Conservation (phyloP, 345 rosid genomes). For the Arabidopsis arenosa region DNA sequence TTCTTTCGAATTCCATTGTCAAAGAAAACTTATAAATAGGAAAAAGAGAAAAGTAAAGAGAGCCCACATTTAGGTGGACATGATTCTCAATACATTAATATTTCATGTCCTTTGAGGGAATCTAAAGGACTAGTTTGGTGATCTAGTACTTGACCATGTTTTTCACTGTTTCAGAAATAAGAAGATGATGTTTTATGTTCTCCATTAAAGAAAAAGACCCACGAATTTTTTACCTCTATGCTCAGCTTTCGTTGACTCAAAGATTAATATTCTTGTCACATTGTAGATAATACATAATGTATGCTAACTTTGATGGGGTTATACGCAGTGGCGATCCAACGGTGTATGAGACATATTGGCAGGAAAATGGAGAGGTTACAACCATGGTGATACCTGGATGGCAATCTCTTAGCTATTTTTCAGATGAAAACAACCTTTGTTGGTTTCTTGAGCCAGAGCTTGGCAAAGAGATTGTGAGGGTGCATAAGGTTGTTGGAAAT, state of each 20-base stretch:
- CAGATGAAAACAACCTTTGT: constrained; percentile 67
- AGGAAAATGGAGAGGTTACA: constrained; percentile 65
- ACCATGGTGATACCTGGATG: constrained; percentile 82
- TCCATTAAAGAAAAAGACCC: constrained; percentile 17
- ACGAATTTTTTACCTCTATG: not conserved
- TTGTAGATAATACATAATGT: not conserved
- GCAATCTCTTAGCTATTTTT: constrained; percentile 88
- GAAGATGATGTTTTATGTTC: constrained; percentile 22
- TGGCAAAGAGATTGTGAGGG: constrained; percentile 60
- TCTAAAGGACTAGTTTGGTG: constrained; percentile 37
- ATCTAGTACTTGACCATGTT: constrained; percentile 26
- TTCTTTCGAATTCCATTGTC: constrained; percentile 2
- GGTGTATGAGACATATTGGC: constrained; percentile 82
- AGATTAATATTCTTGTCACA: not conserved
- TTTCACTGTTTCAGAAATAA: not conserved
- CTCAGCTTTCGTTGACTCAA: constrained; percentile 2
- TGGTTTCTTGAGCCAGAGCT: constrained; percentile 92
- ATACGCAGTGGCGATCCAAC: constrained; percentile 89
- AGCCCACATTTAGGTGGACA: constrained; percentile 28
- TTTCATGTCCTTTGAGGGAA: constrained; percentile 23
- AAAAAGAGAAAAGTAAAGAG: constrained; percentile 5
- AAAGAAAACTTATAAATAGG: constrained; percentile 7
- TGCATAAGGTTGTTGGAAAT: constrained; percentile 80
- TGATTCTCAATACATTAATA: constrained; percentile 17
- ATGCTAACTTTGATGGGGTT: constrained; percentile 6